Percentiles rank a stretch among this genome's conserved stretches.
Evolutionary conservation across 768 basidiomycete species (phyloP).

Genomic region (Tricholoma matsutake): DNA sequence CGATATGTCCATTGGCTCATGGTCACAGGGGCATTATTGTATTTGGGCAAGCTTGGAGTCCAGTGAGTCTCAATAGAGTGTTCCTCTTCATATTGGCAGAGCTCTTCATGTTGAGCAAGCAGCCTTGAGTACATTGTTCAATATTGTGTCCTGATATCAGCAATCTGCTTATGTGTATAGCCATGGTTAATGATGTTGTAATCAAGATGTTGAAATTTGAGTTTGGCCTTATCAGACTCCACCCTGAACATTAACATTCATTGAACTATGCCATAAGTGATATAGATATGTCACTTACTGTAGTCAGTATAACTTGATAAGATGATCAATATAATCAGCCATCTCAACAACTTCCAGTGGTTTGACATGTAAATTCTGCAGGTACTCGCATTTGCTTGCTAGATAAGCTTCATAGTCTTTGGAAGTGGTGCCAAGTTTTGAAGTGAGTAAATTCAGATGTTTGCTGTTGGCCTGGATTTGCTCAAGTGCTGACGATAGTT

Average conservation of each 20-base stretch:
- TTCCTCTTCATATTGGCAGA: constrained; percentile 20
- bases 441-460: constrained; percentile 10
- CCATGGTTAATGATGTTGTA: constrained; percentile 9
- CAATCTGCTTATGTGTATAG: constrained; percentile 19
- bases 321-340: constrained; percentile 31
- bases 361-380: constrained; percentile 24
- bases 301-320: constrained; percentile 15
- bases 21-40: constrained; percentile 16
- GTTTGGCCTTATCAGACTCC: background rate
- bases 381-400: constrained; percentile 21
- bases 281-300: constrained; percentile 10
- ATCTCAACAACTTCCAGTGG: constrained; percentile 22
- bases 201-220: background rate
- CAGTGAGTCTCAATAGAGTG: constrained; percentile 26
- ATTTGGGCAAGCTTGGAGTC: constrained; percentile 22
- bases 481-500: constrained; percentile 29
- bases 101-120: constrained; percentile 13
- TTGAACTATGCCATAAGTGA: background rate
- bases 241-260: background rate
- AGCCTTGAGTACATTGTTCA: constrained; percentile 15
- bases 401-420: constrained; percentile 19
- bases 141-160: constrained; percentile 21
- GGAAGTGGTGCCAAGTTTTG: constrained; percentile 10
- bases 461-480: constrained; percentile 17
- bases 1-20: constrained; percentile 21